A percentile compares a stretch with the other conserved stretches of the same genome.
These are phyloP conservation scores for Singerocomus rubriflavus DNA, from an alignment of 1,284 basidiomycete genomes.

Conservation along the genomic window DNA sequence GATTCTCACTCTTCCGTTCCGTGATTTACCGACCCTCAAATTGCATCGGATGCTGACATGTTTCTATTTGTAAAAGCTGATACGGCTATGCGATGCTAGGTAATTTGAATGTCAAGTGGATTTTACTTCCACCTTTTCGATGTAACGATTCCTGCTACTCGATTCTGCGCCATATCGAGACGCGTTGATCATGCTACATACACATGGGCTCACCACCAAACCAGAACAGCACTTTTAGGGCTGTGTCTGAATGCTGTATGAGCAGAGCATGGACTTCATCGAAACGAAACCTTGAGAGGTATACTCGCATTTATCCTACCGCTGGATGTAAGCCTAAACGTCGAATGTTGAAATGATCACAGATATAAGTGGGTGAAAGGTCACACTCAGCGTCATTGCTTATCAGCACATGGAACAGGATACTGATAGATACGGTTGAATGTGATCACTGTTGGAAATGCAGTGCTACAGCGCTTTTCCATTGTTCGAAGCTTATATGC, in stretches of 20 bases:
- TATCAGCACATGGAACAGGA: neutral
- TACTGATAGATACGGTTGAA: neutral
- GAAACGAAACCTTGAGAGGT: neutral
- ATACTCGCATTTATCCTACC: neutral
- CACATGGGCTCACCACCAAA: neutral
- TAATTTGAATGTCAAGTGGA: constrained; percentile 20
- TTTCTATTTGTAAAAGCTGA: constrained; percentile 7
- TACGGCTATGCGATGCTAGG: constrained; percentile 14
- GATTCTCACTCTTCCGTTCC: constrained; percentile 4
- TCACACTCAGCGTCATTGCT: neutral
- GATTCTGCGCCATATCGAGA: neutral
- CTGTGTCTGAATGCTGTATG: neutral
- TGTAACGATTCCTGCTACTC: neutral
- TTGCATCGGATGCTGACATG: constrained; percentile 13
- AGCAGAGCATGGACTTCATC: neutral
- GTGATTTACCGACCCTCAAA: constrained; percentile 5
- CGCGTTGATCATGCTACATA: neutral
- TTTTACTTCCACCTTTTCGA: neutral
- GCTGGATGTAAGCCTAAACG: constrained; percentile 8
- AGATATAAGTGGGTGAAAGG: neutral
- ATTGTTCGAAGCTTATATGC: neutral
- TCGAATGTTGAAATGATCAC: neutral
- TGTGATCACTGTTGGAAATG: neutral
- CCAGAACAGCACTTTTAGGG: neutral
- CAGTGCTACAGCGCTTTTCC: neutral